Conservation (phyloP, 192 early-diverging fungal genomes). For the Backusella parvicylindrica region DNA sequence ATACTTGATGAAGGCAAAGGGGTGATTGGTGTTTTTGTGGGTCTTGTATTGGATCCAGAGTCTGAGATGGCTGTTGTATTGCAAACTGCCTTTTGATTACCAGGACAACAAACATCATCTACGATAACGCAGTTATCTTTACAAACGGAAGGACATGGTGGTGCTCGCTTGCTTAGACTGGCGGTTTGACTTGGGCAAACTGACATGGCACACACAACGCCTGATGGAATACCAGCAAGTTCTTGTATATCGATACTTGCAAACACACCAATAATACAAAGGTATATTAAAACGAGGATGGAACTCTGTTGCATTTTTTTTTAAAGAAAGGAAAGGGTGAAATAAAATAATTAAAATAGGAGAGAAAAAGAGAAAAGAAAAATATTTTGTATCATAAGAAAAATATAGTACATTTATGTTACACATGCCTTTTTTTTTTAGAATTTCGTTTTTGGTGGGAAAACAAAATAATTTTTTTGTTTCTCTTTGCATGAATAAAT, state of each 20-base stretch:
- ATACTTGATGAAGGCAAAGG: neutral
- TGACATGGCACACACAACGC: slow-evolving; percentile 1
- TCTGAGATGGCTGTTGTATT: neutral
- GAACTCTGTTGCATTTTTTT: neutral
- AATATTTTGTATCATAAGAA: neutral
- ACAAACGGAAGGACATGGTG: neutral
- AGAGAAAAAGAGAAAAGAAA: neutral
- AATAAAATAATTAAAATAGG: too few relatives aligned
- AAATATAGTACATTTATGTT: too few relatives aligned
- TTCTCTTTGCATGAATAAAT: neutral
- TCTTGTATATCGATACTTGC: neutral
- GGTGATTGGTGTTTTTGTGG: neutral
- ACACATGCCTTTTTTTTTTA: too few relatives aligned
- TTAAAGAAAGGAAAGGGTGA: neutral
- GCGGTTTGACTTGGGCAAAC: neutral
- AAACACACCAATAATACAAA: neutral
- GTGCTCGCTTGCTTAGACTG: neutral
- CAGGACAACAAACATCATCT: slow-evolving; percentile 6
- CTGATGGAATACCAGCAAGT: neutral
- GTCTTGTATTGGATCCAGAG: neutral
- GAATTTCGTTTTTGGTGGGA: neutral
- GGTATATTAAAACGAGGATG: neutral
- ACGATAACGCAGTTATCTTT: neutral
- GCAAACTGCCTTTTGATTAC: neutral
- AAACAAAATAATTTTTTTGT: neutral